phyloP scores from a whole-genome alignment of 2,329 filamentous ascomycete species.

The Diaporthe sp. region DNA sequence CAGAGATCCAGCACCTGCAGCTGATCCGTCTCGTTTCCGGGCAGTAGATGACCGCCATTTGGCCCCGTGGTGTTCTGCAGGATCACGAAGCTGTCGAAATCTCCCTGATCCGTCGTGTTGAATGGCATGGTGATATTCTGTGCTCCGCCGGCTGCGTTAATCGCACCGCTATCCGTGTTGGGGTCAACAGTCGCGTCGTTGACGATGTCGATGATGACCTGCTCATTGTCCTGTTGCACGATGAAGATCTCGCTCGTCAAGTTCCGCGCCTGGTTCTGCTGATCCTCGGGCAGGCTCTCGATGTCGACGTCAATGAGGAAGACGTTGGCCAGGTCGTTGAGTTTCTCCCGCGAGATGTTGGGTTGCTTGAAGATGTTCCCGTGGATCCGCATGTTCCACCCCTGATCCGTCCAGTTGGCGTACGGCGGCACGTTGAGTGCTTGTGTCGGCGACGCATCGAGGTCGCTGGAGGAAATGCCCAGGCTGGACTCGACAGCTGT shows the following conservation, averaged over 20 bases:
- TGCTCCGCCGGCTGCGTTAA: slow-evolving; percentile 67
- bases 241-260: slow-evolving; percentile 80
- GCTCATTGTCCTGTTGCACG: slow-evolving; percentile 76
- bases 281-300: slow-evolving; percentile 66
- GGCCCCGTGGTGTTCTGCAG: slow-evolving; percentile 70
- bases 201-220: slow-evolving; percentile 73
- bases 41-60: slow-evolving; percentile 62
- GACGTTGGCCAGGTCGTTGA: slow-evolving; percentile 77
- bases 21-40: slow-evolving; percentile 73
- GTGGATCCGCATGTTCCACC: slow-evolving; percentile 83
- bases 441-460: slow-evolving; percentile 75
- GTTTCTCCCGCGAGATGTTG: slow-evolving; percentile 72
- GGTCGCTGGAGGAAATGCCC: slow-evolving; percentile 68
- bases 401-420: slow-evolving; percentile 83
- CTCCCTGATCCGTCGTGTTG: slow-evolving; percentile 75
- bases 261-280: slow-evolving; percentile 79
- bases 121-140: slow-evolving; percentile 76
- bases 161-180: slow-evolving; percentile 66
- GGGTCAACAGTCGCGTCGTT: slow-evolving; percentile 62
- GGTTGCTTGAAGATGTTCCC: slow-evolving; percentile 88
- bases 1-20: slow-evolving; percentile 80
- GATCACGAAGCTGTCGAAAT: slow-evolving; percentile 79
- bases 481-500: slow-evolving; percentile 71
- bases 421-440: slow-evolving; percentile 79
- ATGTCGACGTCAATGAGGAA: slow-evolving; percentile 78